Base-by-base conservation (phyloP, 371 early-diverging fungal species). In the Sporodiniella umbellata region DNA sequence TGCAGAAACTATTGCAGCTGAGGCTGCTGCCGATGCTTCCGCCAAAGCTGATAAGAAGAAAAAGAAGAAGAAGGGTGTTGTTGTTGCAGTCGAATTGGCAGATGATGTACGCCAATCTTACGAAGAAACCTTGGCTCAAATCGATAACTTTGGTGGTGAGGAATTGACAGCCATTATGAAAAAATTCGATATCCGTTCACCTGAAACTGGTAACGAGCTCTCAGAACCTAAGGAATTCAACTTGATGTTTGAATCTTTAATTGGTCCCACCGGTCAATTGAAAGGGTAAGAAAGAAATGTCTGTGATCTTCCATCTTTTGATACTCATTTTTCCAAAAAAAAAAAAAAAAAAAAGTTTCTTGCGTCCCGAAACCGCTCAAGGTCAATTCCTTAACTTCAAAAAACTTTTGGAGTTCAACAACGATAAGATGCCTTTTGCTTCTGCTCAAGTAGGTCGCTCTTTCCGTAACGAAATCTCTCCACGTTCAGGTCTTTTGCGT, bases 301-400 rank as follows among this genome's bases (percentile, higher is more conserved):
- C n/a, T n/a, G n/a, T n/a, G n/a, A n/a, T n/a, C n/a, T n/a, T n/a
- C n/a, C n/a, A n/a, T n/a, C n/a, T n/a, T n/a, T n/a, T n/a, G n/a
- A n/a, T n/a, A n/a, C n/a, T n/a, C n/a, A n/a, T n/a, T n/a, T n/a
- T n/a, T n/a, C n/a, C n/a, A n/a, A 23, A 22, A 14, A 33, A 31
- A 7, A 24, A 18, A 46, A 42, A 15, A 10, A 3, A 37, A 25
- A 45, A 42, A 22, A 83, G 87, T 60, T 99, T 85, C 79, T 81
- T 99, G 59, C 88, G 99, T 48, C 99, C 99, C 48, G 99, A 99
- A 79, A 99, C 99, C 15, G 99, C 99, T 33, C 99, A 99, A 81
- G 98, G 99, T 59, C 99, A 99, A 77, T 99, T 99, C 79, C 69
- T 98, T 45, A 99, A 99, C 87, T 99, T 99, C 62, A 95, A 96